Base-by-base conservation (phyloP, 371 early-diverging fungal species). In the Apophysomyces variabilis region DNA sequence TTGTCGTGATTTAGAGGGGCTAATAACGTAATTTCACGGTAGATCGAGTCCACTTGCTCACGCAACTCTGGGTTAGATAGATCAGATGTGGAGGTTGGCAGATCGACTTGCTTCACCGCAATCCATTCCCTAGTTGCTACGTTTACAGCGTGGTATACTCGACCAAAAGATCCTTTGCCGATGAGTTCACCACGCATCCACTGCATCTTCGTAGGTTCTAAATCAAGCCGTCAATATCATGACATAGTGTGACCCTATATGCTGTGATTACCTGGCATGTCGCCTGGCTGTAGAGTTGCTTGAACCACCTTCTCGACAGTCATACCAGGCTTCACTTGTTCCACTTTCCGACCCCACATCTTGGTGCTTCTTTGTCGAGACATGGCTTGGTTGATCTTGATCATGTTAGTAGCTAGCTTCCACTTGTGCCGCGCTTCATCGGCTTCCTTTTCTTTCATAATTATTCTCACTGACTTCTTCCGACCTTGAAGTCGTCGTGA, bases 41-140 rank as follows among this genome's bases (percentile, higher is more conserved):
- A 79, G 37, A 83, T 61, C 7, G 76, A 64, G 56, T 83, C 77
- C 14, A 79, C 78, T 1, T 66, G 70, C 41, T 80, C 79, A 12
- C 66, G 57, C 61, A 80, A 60, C 32, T 77, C 75, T 4, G 67
- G 72, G n/a, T 77, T 76, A 11, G 67, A 36, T 61, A 69, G 70
- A 38, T 85, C 87, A 1, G 87, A 75, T 50, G 82, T 87, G 18
- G 81, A 88, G 8, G 72, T 79, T 2, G 95, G 92, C 41, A 95
- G 66, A 68, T 94, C 93, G 3, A 99, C 98, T 78, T 97, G 95
- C 78, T 99, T 99, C 39, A 99, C 96, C 0, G 99, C 99, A 87
- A 99, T 95, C 63, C 97, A 85, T 65, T 91, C 93, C 7, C 94
- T 93, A 5, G 92, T 92, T 47, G 85, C 86, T 13, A 90, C 79